Conservation (phyloP, 495 filamentous ascomycete genomes). For the Penicillium atrosanguineum region DNA sequence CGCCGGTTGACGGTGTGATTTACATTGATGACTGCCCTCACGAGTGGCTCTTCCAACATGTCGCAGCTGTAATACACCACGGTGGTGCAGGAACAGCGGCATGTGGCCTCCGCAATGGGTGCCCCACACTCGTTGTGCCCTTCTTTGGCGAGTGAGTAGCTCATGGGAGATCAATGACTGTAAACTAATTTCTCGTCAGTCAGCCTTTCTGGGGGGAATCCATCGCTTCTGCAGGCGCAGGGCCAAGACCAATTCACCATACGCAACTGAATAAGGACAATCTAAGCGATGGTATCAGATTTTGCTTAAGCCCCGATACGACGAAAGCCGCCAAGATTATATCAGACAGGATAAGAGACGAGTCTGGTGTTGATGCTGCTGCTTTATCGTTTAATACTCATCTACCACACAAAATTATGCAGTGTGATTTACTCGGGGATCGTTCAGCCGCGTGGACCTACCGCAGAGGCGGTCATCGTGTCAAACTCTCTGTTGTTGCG, state of each 20-base stretch:
- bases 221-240: slow-evolving; percentile 59
- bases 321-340: slow-evolving; percentile 54
- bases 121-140: slow-evolving; percentile 57
- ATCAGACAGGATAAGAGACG: slow-evolving; percentile 56
- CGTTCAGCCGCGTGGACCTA: slow-evolving; percentile 66
- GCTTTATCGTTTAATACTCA: slow-evolving; percentile 65
- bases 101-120: slow-evolving; percentile 50
- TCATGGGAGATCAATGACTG: not conserved
- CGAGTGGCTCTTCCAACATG: slow-evolving; percentile 62
- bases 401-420: slow-evolving; percentile 59
- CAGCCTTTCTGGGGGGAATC: slow-evolving; percentile 74
- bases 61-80: slow-evolving; percentile 58
- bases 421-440: slow-evolving; percentile 64
- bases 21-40: slow-evolving; percentile 58
- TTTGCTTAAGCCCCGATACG: slow-evolving; percentile 59
- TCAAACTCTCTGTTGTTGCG: too few relatives aligned
- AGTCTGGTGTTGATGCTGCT: slow-evolving; percentile 72
- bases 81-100: slow-evolving; percentile 62
- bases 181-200: slow-evolving; percentile 20
- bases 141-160: slow-evolving; percentile 58
- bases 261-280: slow-evolving; percentile 55
- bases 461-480: slow-evolving; percentile 25
- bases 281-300: slow-evolving; percentile 66
- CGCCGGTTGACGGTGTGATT: slow-evolving; percentile 40
- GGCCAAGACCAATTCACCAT: slow-evolving; percentile 54